Evolutionary conservation across 164 flowering plant genomes (phyloP), one percentile per base, ranked within the genome.

Genomic region (Magnolia sinica): DNA sequence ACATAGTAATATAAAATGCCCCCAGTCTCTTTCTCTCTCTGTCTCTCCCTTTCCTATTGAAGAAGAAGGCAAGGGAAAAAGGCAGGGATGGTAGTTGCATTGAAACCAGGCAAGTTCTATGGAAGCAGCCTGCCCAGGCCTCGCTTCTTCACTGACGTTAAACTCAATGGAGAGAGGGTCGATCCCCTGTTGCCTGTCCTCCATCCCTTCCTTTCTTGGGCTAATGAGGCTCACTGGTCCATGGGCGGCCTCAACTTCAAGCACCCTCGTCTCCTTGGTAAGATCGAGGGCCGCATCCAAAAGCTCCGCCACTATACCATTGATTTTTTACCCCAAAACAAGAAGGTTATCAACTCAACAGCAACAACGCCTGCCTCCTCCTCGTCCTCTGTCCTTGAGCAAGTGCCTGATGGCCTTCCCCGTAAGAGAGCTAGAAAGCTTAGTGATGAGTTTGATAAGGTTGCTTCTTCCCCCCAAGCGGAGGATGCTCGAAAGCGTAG

Each of bases 61-160:
- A 37, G 45, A 37, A 37, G 45, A 37, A 37, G 45, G 45, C 45
- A 37, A 37, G 45, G 7, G 45, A 37, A 37, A 37, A 37, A 37
- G 45, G 7, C 0, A 37, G 7, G 7, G 45, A 91, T 92, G 98
- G 93, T 91, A 1, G 84, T 84, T 0, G 80, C 94, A 1, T 67
- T 90, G 2, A 88, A 91, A 64, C 97, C 93, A 0, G 96, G 90
- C 31, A 92, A 88, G 77, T 95, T 95, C 90, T 93, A 92, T 83
- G 98, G 98, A 70, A 81, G 89, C 86, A 85, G 92, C 86, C 90
- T 95, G 4, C 98, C 98, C 3, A 85, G 98, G 24, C 98, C 98
- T 0, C 84, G 90, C 16, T 9, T 85, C 88, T 90, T 89, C 89
- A 81, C 85, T n/a, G 91, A 95, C 74, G 84, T 87, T 73, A 87